Percentiles rank a stretch among this genome's conserved stretches.
Evolutionary conservation across 805 yeast species (phyloP).

Genomic region (Ogataea minuta): DNA sequence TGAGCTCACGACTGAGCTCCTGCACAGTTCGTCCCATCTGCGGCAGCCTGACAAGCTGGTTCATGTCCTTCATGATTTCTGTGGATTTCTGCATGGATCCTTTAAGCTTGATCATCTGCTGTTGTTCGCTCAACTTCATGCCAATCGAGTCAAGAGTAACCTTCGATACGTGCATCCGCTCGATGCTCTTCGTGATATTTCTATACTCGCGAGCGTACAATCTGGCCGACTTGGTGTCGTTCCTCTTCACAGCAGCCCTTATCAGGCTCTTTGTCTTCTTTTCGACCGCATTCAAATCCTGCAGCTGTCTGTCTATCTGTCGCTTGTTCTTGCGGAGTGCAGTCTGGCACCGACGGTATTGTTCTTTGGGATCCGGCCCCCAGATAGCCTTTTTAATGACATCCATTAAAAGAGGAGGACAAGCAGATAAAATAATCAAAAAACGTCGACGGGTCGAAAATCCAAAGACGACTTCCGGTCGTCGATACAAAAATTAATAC

Average conservation of each 20-base stretch:
- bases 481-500: neutral
- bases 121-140: slow-evolving; percentile 89
- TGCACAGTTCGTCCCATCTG: slow-evolving; percentile 79
- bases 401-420: slow-evolving; percentile 54
- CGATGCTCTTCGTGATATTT: slow-evolving; percentile 68
- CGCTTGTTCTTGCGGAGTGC: slow-evolving; percentile 82
- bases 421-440: neutral
- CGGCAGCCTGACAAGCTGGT: slow-evolving; percentile 72
- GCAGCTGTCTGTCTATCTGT: slow-evolving; percentile 76
- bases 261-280: slow-evolving; percentile 77
- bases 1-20: slow-evolving; percentile 80
- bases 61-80: slow-evolving; percentile 84
- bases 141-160: slow-evolving; percentile 84
- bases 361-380: slow-evolving; percentile 97
- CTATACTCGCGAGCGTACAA: slow-evolving; percentile 81
- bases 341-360: slow-evolving; percentile 72
- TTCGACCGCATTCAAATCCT: slow-evolving; percentile 55
- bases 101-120: slow-evolving; percentile 78
- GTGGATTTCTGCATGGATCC: slow-evolving; percentile 79
- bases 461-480: no score
- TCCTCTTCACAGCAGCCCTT: slow-evolving; percentile 69
- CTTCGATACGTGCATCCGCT: slow-evolving; percentile 71
- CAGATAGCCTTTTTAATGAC: slow-evolving; percentile 81
- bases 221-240: slow-evolving; percentile 72
- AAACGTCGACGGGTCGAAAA: neutral